phyloP scores from a whole-genome alignment of 345 rosid species.

The Hibiscus syriacus region DNA sequence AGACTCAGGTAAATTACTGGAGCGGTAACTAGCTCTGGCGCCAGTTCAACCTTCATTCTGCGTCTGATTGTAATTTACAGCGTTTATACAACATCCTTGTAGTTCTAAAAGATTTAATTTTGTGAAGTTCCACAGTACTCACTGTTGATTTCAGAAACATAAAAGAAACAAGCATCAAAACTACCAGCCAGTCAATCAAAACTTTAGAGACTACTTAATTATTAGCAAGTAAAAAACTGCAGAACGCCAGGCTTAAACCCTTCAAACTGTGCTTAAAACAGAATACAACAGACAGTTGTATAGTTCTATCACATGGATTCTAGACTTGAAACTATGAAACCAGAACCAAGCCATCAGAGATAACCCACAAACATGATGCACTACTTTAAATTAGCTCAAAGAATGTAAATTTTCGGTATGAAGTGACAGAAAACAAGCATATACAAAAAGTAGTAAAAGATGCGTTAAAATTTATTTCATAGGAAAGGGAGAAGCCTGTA shows the following conservation, averaged over 20 bases:
- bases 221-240: neutral
- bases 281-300: neutral
- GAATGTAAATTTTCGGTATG: neutral
- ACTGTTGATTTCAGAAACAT: neutral
- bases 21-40: conserved; percentile 9
- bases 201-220: neutral
- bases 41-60: conserved; percentile 26
- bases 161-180: neutral
- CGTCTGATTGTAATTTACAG: conserved; percentile 30
- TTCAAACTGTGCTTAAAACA: neutral
- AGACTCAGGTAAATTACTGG: neutral
- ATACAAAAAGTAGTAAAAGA: neutral
- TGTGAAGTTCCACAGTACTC: neutral
- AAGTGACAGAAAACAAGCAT: neutral
- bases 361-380: neutral
- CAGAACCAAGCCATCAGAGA: neutral
- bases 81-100: neutral
- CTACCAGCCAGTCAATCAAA: neutral
- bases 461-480: neutral
- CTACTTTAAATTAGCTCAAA: neutral
- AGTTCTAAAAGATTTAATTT: neutral
- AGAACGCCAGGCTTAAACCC: neutral
- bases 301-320: neutral
- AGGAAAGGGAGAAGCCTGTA: neutral
- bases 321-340: neutral